Conservation (phyloP, 108 stramenopile genomes). For the Nannochloropsis gaditana region DNA sequence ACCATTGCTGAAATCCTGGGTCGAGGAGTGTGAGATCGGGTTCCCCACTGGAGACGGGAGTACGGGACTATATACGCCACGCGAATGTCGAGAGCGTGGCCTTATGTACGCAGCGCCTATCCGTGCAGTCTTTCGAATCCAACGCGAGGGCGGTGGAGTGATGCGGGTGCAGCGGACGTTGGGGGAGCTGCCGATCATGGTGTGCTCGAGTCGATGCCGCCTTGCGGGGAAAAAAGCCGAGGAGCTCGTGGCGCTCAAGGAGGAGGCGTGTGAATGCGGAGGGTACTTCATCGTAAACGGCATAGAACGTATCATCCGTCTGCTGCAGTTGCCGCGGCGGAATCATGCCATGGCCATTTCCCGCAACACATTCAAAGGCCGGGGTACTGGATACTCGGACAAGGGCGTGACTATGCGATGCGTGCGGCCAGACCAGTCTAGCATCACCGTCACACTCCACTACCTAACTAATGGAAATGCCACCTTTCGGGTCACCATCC, state of each 20-base stretch:
- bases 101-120: constrained; percentile 28
- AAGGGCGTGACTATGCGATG: constrained; percentile 61
- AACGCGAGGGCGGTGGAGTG: constrained; percentile 24
- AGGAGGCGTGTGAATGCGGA: constrained; percentile 82
- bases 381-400: constrained; percentile 47
- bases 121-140: constrained; percentile 29
- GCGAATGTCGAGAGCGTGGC: constrained; percentile 32
- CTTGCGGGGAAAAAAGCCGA: constrained; percentile 25
- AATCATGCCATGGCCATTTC: constrained; percentile 86
- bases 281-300: constrained; percentile 95
- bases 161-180: constrained; percentile 31
- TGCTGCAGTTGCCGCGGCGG: constrained; percentile 71
- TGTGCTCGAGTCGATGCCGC: constrained; percentile 59
- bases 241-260: constrained; percentile 34
- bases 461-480: constrained; percentile 89
- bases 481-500: constrained; percentile 72
- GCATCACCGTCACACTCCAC: constrained; percentile 87
- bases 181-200: constrained; percentile 92
- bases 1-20: constrained; percentile 41
- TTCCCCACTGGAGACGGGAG: constrained; percentile 36
- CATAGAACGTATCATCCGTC: constrained; percentile 85
- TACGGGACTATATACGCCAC: not conserved
- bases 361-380: constrained; percentile 76
- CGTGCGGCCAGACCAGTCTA: constrained; percentile 62
- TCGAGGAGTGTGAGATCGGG: constrained; percentile 44